Percentiles rank a stretch among this genome's conserved stretches.
Conservation (phyloP, 2,329 filamentous ascomycete genomes). For the Capronia coronata region DNA sequence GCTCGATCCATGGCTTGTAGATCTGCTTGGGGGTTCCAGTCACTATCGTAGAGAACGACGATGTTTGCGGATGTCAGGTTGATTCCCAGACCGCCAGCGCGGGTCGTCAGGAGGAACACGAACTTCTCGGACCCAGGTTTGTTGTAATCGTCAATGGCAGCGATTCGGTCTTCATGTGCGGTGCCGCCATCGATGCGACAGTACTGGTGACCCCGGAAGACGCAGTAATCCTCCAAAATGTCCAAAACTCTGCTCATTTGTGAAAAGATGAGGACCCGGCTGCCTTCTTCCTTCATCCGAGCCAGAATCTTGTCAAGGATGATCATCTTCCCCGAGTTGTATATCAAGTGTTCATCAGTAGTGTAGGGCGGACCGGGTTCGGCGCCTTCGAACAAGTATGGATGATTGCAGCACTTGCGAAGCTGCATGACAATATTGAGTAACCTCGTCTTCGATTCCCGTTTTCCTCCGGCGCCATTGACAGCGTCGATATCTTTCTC, state of each 20-base stretch:
- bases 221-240: conserved; percentile 96
- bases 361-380: conserved; percentile 97
- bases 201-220: conserved; percentile 91
- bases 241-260: conserved; percentile 98
- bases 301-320: conserved; percentile 87
- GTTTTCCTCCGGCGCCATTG: conserved; percentile 91
- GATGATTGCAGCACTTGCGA: conserved; percentile 97
- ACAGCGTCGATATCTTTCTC: conserved; percentile 99
- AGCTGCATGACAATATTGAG: conserved; percentile 99
- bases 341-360: conserved; percentile 89
- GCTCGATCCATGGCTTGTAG: conserved; percentile 98
- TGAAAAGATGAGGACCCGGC: conserved; percentile 95
- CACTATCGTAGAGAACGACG: conserved; percentile 92
- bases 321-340: conserved; percentile 94
- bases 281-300: conserved; percentile 77
- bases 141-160: conserved; percentile 98
- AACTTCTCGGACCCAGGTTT: conserved; percentile 93
- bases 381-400: conserved; percentile 94
- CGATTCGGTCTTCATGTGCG: conserved; percentile 94
- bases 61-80: conserved; percentile 94
- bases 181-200: conserved; percentile 96
- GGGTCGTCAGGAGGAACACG: conserved; percentile 87
- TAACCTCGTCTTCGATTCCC: conserved; percentile 92
- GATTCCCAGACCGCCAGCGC: conserved; percentile 92
- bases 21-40: conserved; percentile 98